phyloP scores from a whole-genome alignment of 2,329 filamentous ascomycete genomes.

The Exophiala viscosa region DNA sequence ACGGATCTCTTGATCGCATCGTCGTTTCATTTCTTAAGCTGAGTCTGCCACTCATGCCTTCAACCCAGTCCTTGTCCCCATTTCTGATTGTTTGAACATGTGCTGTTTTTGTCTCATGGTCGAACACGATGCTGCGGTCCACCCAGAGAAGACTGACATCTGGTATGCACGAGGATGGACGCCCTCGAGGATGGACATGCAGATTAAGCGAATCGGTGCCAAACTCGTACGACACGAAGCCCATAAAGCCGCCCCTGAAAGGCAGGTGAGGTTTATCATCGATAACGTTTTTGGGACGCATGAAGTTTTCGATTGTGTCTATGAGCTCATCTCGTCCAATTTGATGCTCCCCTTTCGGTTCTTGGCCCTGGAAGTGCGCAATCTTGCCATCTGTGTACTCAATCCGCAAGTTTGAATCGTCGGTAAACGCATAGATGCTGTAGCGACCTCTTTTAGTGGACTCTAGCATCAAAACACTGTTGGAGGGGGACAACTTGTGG shows the following conservation, averaged over 20 bases:
- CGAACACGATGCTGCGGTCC: constrained; percentile 71
- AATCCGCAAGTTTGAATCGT: constrained; percentile 55
- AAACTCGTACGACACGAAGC: constrained; percentile 80
- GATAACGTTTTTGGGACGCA: constrained; percentile 7
- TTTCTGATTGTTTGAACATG: constrained; percentile 65
- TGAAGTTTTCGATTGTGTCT: constrained; percentile 9
- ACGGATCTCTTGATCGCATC: constrained; percentile 29
- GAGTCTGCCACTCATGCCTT: constrained; percentile 30
- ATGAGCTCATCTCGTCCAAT: constrained; percentile 7
- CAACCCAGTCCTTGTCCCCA: constrained; percentile 48
- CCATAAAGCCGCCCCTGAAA: constrained; percentile 81
- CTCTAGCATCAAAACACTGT: constrained; percentile 34
- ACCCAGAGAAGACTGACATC: constrained; percentile 76
- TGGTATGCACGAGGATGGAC: constrained; percentile 44
- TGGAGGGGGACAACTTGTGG: constrained; percentile 2
- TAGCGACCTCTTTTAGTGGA: constrained; percentile 54
- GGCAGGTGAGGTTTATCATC: constrained; percentile 37
- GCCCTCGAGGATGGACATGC: constrained; percentile 47
- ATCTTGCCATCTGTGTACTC: constrained; percentile 43
- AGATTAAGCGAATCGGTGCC: constrained; percentile 51
- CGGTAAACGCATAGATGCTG: constrained; percentile 69
- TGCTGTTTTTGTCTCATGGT: constrained; percentile 60
- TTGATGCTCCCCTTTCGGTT: neutral
- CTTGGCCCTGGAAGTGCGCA: neutral
- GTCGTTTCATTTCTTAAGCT: neutral